Percentiles rank a stretch among this genome's conserved stretches.
Conservation (phyloP, 306 rosid genomes). For the Castanea mollissima region DNA sequence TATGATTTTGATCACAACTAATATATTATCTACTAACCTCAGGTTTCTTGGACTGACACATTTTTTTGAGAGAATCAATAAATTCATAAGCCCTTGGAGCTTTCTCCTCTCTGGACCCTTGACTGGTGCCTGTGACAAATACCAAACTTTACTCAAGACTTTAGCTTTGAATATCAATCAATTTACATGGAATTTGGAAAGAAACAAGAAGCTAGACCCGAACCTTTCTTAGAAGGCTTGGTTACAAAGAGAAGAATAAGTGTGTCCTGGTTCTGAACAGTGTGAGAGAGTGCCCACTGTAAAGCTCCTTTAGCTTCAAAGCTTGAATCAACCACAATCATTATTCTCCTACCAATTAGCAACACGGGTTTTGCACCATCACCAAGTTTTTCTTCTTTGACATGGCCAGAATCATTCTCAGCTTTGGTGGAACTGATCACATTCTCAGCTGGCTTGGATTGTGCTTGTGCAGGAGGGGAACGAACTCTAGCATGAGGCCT, state of each 20-base stretch:
- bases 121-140: conserved; percentile 35
- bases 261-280: conserved; percentile 73
- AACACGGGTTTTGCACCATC: conserved; percentile 40
- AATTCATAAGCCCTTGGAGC: conserved; percentile 65
- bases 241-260: conserved; percentile 72
- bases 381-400: conserved; percentile 28
- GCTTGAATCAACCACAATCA: conserved; percentile 94
- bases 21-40: conserved; percentile 49
- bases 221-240: conserved; percentile 70
- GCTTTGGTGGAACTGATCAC: conserved; percentile 15
- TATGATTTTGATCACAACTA: neutral
- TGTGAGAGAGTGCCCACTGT: conserved; percentile 91
- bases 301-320: conserved; percentile 78
- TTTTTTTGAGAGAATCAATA: conserved; percentile 56
- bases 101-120: conserved; percentile 45
- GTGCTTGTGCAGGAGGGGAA: conserved; percentile 61
- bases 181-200: neutral
- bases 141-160: neutral
- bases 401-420: conserved; percentile 17
- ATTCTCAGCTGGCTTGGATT: conserved; percentile 34
- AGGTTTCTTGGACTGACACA: conserved; percentile 70
- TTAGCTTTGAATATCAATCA: neutral
- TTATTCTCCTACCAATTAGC: conserved; percentile 59
- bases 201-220: neutral
- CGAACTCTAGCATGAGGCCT: conserved; percentile 85